Conservation (phyloP, 768 basidiomycete species). For the Trametes maxima region DNA sequence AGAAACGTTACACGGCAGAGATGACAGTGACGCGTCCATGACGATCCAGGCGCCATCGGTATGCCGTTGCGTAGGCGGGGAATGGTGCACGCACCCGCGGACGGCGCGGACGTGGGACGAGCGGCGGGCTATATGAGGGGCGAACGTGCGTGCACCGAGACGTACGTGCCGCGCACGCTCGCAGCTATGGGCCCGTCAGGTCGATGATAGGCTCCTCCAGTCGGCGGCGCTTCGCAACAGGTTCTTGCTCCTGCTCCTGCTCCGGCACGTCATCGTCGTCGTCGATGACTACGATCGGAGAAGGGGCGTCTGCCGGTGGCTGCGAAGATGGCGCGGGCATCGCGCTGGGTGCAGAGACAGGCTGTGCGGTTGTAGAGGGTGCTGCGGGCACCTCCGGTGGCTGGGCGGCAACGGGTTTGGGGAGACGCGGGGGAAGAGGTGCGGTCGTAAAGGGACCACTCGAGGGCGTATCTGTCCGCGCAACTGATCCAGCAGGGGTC, state of each 20-base stretch:
- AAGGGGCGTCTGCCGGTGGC: conserved; percentile 39
- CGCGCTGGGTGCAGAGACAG: conserved; percentile 11
- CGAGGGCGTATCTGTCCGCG: conserved; percentile 20
- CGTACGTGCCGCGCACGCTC: neutral
- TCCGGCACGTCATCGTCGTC: conserved; percentile 48
- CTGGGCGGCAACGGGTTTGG: conserved; percentile 15
- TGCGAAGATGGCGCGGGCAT: conserved; percentile 20
- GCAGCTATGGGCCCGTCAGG: conserved; percentile 10
- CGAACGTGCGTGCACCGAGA: neutral
- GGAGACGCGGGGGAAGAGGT: conserved; percentile 37
- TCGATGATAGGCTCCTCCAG: conserved; percentile 28
- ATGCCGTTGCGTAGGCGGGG: no score
- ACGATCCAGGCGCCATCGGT: neutral
- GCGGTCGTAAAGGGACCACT: conserved; percentile 49
- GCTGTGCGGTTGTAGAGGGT: conserved; percentile 37
- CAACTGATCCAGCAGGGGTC: conserved; percentile 26
- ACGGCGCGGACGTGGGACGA: no score
- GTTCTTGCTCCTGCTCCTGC: conserved; percentile 43
- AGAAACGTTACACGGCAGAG: neutral
- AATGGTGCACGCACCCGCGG: no score
- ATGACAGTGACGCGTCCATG: conserved; percentile 3
- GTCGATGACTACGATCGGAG: conserved; percentile 61
- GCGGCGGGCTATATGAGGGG: neutral
- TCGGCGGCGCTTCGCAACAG: conserved; percentile 57
- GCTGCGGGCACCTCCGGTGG: conserved; percentile 27